phyloP scores from a whole-genome alignment of 2,329 filamentous ascomycete genomes.

The Microdochium trichocladiopsis region DNA sequence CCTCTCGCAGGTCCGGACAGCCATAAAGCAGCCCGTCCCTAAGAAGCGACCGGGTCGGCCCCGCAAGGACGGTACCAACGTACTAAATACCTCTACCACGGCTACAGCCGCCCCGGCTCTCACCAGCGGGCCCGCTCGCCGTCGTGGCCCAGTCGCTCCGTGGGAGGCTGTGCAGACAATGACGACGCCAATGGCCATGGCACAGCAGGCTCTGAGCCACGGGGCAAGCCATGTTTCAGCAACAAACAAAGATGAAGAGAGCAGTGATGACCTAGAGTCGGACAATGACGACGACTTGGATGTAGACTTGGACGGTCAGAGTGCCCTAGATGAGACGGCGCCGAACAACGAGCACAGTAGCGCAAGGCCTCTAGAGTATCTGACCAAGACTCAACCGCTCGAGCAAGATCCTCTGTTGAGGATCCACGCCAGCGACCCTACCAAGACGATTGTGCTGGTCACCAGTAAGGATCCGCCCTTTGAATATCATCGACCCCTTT shows the following conservation, averaged over 20 bases:
- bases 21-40: slow-evolving; percentile 1
- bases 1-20: slow-evolving; percentile 3
- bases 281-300: neutral
- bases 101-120: neutral
- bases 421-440: neutral
- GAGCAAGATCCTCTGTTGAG: neutral
- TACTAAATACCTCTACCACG: neutral
- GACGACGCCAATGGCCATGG: neutral
- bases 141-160: neutral
- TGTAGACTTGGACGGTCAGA: neutral
- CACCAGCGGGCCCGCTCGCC: neutral
- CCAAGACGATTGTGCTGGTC: slow-evolving; percentile 10
- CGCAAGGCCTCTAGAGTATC: neutral
- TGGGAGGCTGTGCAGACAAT: neutral
- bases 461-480: slow-evolving; percentile 4
- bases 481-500: neutral
- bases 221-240: too few relatives aligned
- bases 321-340: neutral
- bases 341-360: neutral
- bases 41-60: slow-evolving; percentile 3
- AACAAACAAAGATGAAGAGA: neutral
- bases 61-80: neutral
- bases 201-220: neutral
- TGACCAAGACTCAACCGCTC: too few relatives aligned
- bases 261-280: neutral